Evolutionary conservation across 176 grass and related monocot genomes (phyloP), one percentile per base, ranked within the genome.

Genomic region (Pontederia paniculata): DNA sequence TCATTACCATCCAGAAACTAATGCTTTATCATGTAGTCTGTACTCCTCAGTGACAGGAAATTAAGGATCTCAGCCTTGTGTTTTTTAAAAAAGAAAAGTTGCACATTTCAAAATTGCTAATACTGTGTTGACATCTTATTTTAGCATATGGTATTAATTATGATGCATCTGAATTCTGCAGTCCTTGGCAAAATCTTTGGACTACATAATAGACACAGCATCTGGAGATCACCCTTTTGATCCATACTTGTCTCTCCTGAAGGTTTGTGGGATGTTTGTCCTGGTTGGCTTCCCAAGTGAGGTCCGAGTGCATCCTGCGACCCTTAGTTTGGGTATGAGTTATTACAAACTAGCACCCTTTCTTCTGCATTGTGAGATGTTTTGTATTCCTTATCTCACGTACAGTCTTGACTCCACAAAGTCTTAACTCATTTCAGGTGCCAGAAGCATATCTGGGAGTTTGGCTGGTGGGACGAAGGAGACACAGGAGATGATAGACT

Each of bases 191-290:
- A 74, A 48, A 12, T 85, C 81, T 18, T 57, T 88, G 66, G 57
- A 95, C 48, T 95, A 85, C 81, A 95, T 95, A 18, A n/a, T 95
- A 8, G 84, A 95, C 54, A 71, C 81, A 23, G 78, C 84, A 8
- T 76, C 89, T 4, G 85, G 85, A 8, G 72, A 89, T 53, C 89
- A 95, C 69, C 81, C 84, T 15, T 85, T 95, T 2, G 89, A 95
- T 60, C 84, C 81, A 3, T 95, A 85, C 64, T 73, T 95, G 4
- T 61, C 73, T 9, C 79, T 88, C 11, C 76, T 95, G 21, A 85
- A 83, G 63, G 53, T 89, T 63, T 70, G 73, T 37, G 89, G 89
- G 5, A 69, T 80, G 15, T 85, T 95, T 78, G 50, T 8, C 20
- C 28, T 95, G 0, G 54, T 85, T 9, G 17, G 84, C 58, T 89